Evolutionary conservation across 306 rosid genomes (phyloP).

Genomic region (Mimosa bimucronata): DNA sequence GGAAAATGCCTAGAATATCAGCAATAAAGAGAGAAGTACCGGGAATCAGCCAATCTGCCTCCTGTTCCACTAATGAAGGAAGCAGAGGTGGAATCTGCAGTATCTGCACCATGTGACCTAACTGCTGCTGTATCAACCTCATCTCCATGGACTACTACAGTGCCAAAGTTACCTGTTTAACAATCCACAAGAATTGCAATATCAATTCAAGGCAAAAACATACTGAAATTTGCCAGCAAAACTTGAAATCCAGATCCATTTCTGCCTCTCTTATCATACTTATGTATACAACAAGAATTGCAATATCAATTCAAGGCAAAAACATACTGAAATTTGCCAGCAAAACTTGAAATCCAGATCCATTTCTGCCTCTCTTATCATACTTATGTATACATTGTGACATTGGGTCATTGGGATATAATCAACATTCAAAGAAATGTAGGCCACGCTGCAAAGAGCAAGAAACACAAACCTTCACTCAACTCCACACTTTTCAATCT

Average conservation of each 20-base stretch:
- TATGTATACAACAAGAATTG: slow-evolving; percentile 5
- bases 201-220: slow-evolving; percentile 12
- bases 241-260: not conserved
- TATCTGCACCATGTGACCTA: slow-evolving; percentile 39
- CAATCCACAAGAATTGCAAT: slow-evolving; percentile 33
- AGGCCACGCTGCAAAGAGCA: slow-evolving; percentile 23
- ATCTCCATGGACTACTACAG: slow-evolving; percentile 74
- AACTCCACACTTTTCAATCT: slow-evolving; percentile 46
- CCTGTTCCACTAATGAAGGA: slow-evolving; percentile 40
- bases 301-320: slow-evolving; percentile 14
- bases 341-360: not conserved
- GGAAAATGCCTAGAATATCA: not conserved
- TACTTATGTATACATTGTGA: slow-evolving; percentile 12
- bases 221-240: not conserved
- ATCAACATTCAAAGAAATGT: slow-evolving; percentile 16
- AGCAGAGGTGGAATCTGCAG: slow-evolving; percentile 52
- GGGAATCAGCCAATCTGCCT: slow-evolving; percentile 43
- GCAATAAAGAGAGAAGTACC: slow-evolving; percentile 52
- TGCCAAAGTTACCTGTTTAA: slow-evolving; percentile 76
- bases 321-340: not conserved
- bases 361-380: not conserved
- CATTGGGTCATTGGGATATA: slow-evolving; percentile 12
- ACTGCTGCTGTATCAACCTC: slow-evolving; percentile 45
- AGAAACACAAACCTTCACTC: slow-evolving; percentile 68
- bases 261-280: not conserved